Evolutionary conservation across 257 asterid genomes (phyloP).

Genomic region (Fraxinus quadrangulata): DNA sequence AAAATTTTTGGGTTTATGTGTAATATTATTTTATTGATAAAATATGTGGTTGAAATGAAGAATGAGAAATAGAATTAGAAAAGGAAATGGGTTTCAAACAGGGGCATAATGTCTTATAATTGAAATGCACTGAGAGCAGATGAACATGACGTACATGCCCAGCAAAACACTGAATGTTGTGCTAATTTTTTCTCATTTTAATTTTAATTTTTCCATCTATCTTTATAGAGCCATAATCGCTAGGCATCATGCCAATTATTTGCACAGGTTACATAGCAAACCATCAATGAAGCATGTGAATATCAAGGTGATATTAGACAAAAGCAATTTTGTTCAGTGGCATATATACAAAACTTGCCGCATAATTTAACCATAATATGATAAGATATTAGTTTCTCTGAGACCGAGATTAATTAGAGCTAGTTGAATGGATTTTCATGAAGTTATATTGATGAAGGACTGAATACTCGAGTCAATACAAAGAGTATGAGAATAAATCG

Average conservation of each 20-base stretch:
- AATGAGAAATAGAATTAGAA: no score
- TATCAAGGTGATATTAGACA: neutral
- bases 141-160: neutral
- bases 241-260: neutral
- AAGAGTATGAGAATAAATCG: conserved; percentile 6
- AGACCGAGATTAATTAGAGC: conserved; percentile 5
- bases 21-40: no score
- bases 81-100: no score
- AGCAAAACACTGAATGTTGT: neutral
- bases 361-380: neutral
- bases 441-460: conserved; percentile 2
- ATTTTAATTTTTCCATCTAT: neutral
- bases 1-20: no score
- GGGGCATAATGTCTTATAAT: no score
- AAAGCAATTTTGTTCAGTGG: conserved; percentile 11
- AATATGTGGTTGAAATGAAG: no score
- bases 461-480: neutral
- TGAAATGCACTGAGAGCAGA: neutral
- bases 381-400: conserved; percentile 23
- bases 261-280: conserved; percentile 2
- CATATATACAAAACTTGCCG: conserved; percentile 1
- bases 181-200: neutral
- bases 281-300: neutral
- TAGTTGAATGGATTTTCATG: neutral
- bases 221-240: neutral